Base-by-base conservation (phyloP, 768 basidiomycete genomes). In the Phanerodontia chrysosporium region DNA sequence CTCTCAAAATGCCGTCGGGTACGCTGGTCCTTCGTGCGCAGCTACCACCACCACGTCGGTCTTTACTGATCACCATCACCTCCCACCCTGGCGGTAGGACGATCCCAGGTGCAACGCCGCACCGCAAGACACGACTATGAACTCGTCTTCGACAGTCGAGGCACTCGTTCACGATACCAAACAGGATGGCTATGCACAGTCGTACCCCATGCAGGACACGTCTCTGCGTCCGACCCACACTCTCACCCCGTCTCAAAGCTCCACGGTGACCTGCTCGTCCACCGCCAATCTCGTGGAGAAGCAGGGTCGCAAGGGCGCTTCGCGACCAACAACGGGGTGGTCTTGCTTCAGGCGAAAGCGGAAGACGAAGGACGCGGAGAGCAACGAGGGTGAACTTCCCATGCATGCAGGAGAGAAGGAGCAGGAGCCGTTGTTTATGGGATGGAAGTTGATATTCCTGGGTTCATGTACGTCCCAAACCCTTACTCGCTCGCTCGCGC, bases 391-490 rank as follows among this genome's bases (percentile, higher is more conserved):
- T 22, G 49, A 36, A 18, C 42, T 55, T n/a, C 36, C 54, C 25
- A 13, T 45, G 16, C 28, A 24, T 45, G 58, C 24, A 7, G 29
- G 49, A n/a, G 25, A 55, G 28, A n/a, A n/a, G 13, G 39, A 27
- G 13, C 46, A 53, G 10, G 52, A 66, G 58, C 62, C 64, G 21
- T 35, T 58, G 4, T 78, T 71, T 72, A 68, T 75, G 45, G 86
- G 86, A 18, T 84, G 86, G 83, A 78, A 69, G 60, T 61, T 77
- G 27, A 75, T 85, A 42, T 58, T 86, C 49, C 72, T 79, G 55
- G 80, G 80, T 52, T 86, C 86, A 49, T 87, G 85, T 86, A 63
- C 61, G 83, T 68, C 14, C 9, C 29, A 18, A 22, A 24, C 22
- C 49, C 56, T 30, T 32, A 16, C 29, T 48, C 27, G 46, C 46